Evolutionary conservation across 352 stramenopile genomes (phyloP), one percentile per base, ranked within the genome.

Genomic region (Globisporangium iwayamae): DNA sequence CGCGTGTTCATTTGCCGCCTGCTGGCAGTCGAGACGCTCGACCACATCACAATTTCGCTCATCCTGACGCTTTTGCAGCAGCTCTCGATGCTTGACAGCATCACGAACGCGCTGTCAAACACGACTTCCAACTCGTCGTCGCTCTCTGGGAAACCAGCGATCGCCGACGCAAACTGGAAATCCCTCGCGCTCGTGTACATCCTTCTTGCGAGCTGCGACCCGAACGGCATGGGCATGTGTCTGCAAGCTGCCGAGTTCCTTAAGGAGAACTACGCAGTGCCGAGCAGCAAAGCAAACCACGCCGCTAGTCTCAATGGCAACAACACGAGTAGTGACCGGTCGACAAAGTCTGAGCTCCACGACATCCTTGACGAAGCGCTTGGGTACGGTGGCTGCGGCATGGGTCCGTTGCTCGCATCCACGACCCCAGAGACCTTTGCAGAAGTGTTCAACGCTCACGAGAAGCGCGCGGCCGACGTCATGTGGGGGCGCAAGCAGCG

Each of bases 171-270:
- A 6, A 86, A 90, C 70, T 95, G 84, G 83, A 91, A 83, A 56
- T 84, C 74, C 1, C 66, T 90, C 0, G 81, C 84, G 38, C 56
- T 92, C 6, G 83, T 92, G 8, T 89, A 89, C 62, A 66, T 90
- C 34, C 60, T 93, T 2, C 69, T 91, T 22, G 83, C 86, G 25
- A 90, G 79, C 22, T 93, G 82, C 67, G 83, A 95, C 65, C 83
- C 84, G 18, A 90, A 87, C 48, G 84, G 85, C 2, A 83, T 78
- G 69, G 83, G 86, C 1, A 93, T 95, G 83, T 89, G 79, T 41
- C 58, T 82, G 16, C 75, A 79, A 34, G 75, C 79, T 10, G 83
- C 86, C 38, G 79, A 89, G 60, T 95, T 95, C 66, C 68, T 95
- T 4, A 84, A 87, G 32, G 81, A 90, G 45, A 79, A 83, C 46